Percentiles rank a stretch among this genome's conserved stretches.
phyloP scores from a whole-genome alignment of 805 yeast genomes.

The Metschnikowia amazonensis region DNA sequence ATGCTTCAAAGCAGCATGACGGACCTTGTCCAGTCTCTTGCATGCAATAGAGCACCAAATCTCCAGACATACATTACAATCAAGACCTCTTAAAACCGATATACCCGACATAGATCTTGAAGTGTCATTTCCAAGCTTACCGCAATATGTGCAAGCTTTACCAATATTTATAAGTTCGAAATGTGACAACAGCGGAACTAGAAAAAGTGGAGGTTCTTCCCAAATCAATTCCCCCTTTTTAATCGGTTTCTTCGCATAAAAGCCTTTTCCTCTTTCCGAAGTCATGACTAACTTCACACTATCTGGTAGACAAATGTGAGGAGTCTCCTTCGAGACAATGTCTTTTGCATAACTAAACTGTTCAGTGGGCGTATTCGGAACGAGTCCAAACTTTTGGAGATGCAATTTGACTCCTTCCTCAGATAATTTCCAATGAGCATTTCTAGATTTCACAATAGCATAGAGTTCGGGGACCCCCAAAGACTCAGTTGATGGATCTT shows the following conservation, averaged over 20 bases:
- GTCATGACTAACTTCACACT: conserved; percentile 47
- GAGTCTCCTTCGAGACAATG: conserved; percentile 50
- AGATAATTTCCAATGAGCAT: conserved; percentile 62
- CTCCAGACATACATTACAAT: conserved; percentile 61
- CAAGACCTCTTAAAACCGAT: conserved; percentile 46
- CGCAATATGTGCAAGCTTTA: conserved; percentile 72
- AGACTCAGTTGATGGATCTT: conserved; percentile 59
- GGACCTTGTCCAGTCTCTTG: conserved; percentile 45
- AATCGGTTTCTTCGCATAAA: conserved; percentile 49
- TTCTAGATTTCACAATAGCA: conserved; percentile 43
- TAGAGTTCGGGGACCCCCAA: conserved; percentile 54
- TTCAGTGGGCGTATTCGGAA: conserved; percentile 28
- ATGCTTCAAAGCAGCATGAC: conserved; percentile 59
- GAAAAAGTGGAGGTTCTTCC: conserved; percentile 57
- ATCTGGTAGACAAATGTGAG: conserved; percentile 39
- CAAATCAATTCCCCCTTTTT: conserved; percentile 53
- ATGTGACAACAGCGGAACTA: conserved; percentile 66
- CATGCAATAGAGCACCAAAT: conserved; percentile 70
- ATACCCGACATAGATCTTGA: conserved; percentile 24
- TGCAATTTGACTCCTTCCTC: conserved; percentile 53
- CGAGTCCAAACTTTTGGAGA: conserved; percentile 55
- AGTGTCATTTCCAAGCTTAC: conserved; percentile 43
- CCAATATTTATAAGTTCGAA: conserved; percentile 55
- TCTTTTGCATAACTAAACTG: conserved; percentile 50
- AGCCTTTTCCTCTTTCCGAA: conserved; percentile 55